Conservation (phyloP, 176 grass and related monocot species). For the Elymus sibiricus region DNA sequence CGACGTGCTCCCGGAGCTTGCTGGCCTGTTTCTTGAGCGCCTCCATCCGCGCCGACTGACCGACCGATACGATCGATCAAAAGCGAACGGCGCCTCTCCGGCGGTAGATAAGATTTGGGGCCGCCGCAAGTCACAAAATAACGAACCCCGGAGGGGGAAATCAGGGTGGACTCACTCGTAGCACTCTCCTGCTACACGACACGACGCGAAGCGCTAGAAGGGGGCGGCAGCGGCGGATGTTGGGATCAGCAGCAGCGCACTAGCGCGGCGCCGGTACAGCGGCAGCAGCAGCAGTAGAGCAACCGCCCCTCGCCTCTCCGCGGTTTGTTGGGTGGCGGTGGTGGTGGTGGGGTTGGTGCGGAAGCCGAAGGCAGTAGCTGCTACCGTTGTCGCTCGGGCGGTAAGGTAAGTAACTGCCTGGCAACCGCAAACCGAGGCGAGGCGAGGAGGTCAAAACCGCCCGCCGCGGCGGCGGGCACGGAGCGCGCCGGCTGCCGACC, state of each 20-base stretch:
- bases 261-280: neutral
- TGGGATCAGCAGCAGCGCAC: neutral
- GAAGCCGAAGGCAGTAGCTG: conserved; percentile 12
- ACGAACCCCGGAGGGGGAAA: neutral
- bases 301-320: conserved; percentile 12
- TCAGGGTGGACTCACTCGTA: neutral
- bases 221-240: conserved; percentile 22
- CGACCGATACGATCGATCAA: neutral
- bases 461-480: neutral
- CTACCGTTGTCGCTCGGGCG: conserved; percentile 33
- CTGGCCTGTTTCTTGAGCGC: conserved; percentile 83
- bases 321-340: conserved; percentile 19
- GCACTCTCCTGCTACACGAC: neutral
- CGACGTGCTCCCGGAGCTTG: conserved; percentile 83
- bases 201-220: conserved; percentile 29
- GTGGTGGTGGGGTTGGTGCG: conserved; percentile 42
- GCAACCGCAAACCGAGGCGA: neutral
- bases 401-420: neutral
- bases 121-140: neutral
- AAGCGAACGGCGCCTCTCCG: neutral
- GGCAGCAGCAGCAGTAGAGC: neutral
- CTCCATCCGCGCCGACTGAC: conserved; percentile 52
- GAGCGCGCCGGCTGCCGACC: neutral
- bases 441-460: neutral
- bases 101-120: conserved; percentile 13